Evolutionary conservation across 2,329 filamentous ascomycete species (phyloP).

Genomic region (Aspergillus sp.): DNA sequence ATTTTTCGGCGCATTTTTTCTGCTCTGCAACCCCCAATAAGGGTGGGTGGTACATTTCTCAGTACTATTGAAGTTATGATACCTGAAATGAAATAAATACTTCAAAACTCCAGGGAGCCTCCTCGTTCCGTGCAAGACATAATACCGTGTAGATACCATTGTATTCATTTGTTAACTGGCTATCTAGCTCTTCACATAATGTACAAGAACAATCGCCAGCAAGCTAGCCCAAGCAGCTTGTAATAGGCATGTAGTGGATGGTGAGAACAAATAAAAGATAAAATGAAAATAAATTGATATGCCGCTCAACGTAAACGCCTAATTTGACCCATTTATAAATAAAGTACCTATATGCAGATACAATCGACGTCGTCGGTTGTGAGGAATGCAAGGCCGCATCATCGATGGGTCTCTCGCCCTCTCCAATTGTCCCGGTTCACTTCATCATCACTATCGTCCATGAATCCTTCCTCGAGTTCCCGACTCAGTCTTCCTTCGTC

Average conservation of each 20-base stretch:
- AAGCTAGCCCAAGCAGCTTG: background rate
- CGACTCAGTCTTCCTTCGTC: conserved; percentile 64
- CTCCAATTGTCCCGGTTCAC: conserved; percentile 27
- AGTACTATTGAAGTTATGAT: conserved; percentile 15
- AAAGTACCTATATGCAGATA: background rate
- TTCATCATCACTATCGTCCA: conserved; percentile 70
- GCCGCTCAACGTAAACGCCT: background rate
- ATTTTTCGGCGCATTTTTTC: conserved; percentile 14
- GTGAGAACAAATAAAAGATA: background rate
- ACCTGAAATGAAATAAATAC: conserved; percentile 18
- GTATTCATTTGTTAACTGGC: background rate
- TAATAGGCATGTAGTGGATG: background rate
- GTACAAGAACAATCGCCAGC: background rate
- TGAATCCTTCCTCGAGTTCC: conserved; percentile 75
- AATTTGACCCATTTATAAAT: background rate
- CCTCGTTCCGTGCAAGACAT: background rate
- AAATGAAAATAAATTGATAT: background rate
- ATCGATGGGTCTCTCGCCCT: conserved; percentile 22
- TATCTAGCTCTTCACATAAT: background rate
- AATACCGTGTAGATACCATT: background rate
- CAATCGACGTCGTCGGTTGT: background rate
- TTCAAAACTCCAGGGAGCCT: background rate
- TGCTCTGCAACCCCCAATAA: background rate
- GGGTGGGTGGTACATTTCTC: background rate
- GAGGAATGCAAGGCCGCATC: conserved; percentile 8